A percentile compares a stretch with the other conserved stretches of the same genome.
phyloP scores from a whole-genome alignment of 2,329 filamentous ascomycete genomes.

The Penicillium palitans region DNA sequence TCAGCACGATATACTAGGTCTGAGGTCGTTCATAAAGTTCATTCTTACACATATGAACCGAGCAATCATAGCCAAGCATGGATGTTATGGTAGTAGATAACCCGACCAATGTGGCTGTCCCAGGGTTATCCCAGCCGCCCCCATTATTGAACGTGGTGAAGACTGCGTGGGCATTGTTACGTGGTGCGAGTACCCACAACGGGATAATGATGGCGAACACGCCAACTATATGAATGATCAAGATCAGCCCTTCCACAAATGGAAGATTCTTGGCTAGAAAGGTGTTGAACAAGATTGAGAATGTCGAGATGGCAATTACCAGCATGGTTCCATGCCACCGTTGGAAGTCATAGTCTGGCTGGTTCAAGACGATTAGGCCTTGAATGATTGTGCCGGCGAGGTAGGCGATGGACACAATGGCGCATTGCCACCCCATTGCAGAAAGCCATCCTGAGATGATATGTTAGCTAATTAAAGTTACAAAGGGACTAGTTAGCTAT shows the following conservation, averaged over 20 bases:
- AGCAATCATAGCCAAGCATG: constrained; percentile 46
- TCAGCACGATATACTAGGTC: constrained; percentile 8
- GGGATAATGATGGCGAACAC: constrained; percentile 47
- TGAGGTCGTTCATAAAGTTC: not conserved
- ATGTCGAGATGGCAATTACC: constrained; percentile 41
- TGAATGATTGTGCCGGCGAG: constrained; percentile 50
- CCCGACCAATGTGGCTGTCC: constrained; percentile 44
- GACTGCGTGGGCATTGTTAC: constrained; percentile 39
- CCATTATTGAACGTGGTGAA: constrained; percentile 45
- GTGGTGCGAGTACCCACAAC: constrained; percentile 45
- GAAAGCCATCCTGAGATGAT: constrained; percentile 43
- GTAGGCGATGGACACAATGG: constrained; percentile 47
- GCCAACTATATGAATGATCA: constrained; percentile 46
- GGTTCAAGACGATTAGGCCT: constrained; percentile 47
- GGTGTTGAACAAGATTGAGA: constrained; percentile 46
- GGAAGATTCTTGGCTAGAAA: constrained; percentile 43
- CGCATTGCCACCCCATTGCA: constrained; percentile 49
- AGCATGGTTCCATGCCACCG: constrained; percentile 50
- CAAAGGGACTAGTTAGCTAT: not conserved
- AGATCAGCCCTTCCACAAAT: constrained; percentile 41
- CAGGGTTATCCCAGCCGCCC: constrained; percentile 43
- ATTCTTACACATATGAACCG: constrained; percentile 48
- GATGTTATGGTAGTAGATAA: constrained; percentile 43
- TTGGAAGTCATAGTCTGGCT: constrained; percentile 42
- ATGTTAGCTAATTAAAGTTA: not conserved